Base-by-base conservation (phyloP, 2,329 filamentous ascomycete species). In the Stagonosporopsis chrysanthemi region DNA sequence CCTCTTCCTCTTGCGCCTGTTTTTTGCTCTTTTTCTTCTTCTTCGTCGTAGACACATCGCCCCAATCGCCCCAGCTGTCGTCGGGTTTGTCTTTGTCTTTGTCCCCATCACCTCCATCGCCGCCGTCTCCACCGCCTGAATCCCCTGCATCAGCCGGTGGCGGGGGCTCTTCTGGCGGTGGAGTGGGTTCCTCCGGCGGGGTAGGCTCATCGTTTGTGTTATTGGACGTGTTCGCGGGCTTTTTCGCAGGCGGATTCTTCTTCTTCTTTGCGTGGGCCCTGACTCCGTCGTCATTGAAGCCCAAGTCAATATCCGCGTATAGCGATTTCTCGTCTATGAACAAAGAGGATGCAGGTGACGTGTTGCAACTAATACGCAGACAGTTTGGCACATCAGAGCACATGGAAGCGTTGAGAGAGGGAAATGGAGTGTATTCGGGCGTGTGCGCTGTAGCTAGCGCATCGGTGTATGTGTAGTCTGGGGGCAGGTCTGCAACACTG, bases 221-320 rank as follows among this genome's bases (percentile, higher is more conserved):
- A 28, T 59, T 62, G 31, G 58, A 54, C 2, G 52, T 52, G 2
- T 40, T 23, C 22, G 45, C 23, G 52, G 64, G 64, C 36, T 75
- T 75, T 53, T 76, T 71, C 71, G 60, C 73, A 70, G 60, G 73
- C 28, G 78, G 72, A 23, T 81, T 75, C 33, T 79, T 79, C 61
- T 81, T 81, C 75, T 88, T 89, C 56, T 88, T 89, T 52, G 80
- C 81, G 68, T 88, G 82, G 48, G 80, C 72, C 33, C 75, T 77
- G 58, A 81, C 66, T 31, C 79, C 75, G 81, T 85, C 45, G 80
- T 84, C 79, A 49, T 82, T 75, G 24, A 81, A 84, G 22, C 79
- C 78, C 56, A 90, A 85, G 68, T 90, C 87, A 47, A 90, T 77
- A 28, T 78, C 75, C 19, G 77, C 69, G 64, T 72, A 69, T 22